Conservation (phyloP, 2,329 filamentous ascomycete genomes). For the Diplodia sapinea region DNA sequence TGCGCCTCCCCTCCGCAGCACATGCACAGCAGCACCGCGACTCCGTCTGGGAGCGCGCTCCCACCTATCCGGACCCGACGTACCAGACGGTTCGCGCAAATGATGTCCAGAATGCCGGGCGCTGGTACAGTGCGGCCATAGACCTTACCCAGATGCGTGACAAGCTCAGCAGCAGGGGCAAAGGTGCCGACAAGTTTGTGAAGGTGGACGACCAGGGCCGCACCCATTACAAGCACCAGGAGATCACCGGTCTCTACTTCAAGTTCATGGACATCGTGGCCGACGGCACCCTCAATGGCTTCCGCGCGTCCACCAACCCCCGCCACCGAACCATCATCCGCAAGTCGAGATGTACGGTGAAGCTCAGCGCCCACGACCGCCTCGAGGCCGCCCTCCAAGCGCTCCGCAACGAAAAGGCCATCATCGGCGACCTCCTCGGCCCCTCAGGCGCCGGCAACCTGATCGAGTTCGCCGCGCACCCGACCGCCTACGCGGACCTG, state of each 20-base stretch:
- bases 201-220: neutral
- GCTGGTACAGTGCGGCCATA: neutral
- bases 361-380: neutral
- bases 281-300: neutral
- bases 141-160: neutral
- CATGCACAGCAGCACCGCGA: neutral
- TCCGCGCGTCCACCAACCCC: neutral
- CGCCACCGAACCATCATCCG: neutral
- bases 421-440: neutral
- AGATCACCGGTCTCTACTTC: neutral
- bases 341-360: neutral
- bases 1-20: rapidly evolving
- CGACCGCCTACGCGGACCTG: neutral
- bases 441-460: neutral
- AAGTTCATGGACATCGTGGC: neutral
- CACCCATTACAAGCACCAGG: neutral
- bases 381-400: neutral
- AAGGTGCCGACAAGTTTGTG: neutral
- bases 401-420: neutral
- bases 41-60: neutral
- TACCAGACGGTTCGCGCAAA: neutral
- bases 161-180: neutral
- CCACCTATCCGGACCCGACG: neutral
- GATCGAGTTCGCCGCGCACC: neutral
- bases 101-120: neutral